Evolutionary conservation across 257 asterid genomes (phyloP), one percentile per base, ranked within the genome.

Genomic region (Solanum peruvianum): DNA sequence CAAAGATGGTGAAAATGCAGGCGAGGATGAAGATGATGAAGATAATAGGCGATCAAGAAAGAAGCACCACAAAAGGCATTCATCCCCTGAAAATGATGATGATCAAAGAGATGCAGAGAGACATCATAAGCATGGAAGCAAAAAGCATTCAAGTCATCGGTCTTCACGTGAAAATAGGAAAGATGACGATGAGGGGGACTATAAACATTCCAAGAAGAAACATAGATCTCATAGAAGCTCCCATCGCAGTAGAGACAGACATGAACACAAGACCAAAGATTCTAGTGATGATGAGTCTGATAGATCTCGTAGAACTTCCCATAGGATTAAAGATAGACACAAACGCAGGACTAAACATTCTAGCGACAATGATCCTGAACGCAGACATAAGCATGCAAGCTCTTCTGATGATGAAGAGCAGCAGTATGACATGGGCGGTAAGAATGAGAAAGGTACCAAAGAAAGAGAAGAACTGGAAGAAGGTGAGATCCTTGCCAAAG

Each of bases 401-500:
- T 92, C 92, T 76, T 87, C 91, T 8, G 90, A 86, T 71, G 88
- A 89, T 45, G 92, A 90, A 76, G 60, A 71, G 70, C 85, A 27
- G 56, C 88, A 37, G 31, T 29, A 15, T 45, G 66, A 70, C 21
- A 37, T 35, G 84, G 37, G 58, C 6, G 77, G 78, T 64, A 84
- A 90, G 84, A 87, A 85, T 11, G 80, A 72, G 9, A 93, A 87
- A 25, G 76, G 85, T 83, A 29, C 85, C n/a, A 87, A 45, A 16
- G 92, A 87, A 85, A 91, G 90, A 84, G 91, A 87, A 14, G 96
- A 91, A 9, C 87, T 92, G 90, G 98, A 96, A 88, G 98, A 95
- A 91, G 99, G 98, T 29, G 99, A 96, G 94, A 93, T 95, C 87
- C 88, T 93, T 90, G 83, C 91, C 29, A 94, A 91, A 93, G 73